phyloP scores from a whole-genome alignment of 1,284 basidiomycete genomes.

The Ceraceosorus bombacis region DNA sequence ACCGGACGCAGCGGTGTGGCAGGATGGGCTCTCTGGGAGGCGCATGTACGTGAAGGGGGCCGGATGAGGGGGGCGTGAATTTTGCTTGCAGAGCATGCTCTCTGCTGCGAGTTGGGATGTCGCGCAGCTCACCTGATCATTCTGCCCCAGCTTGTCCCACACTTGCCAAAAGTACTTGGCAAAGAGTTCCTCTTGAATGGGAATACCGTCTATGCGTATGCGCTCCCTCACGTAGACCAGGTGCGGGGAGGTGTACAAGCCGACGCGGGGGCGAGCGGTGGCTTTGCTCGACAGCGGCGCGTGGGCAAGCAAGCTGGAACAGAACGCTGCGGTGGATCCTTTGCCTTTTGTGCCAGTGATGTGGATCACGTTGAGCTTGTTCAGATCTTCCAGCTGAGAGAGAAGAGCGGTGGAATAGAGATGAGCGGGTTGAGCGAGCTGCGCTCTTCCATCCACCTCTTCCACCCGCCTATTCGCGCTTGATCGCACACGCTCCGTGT shows the following conservation, averaged over 20 bases:
- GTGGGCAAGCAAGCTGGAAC: constrained; percentile 41
- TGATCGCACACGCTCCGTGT: too few species aligned
- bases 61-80: constrained; percentile 3
- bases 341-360: constrained; percentile 99
- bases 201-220: constrained; percentile 84
- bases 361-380: constrained; percentile 85
- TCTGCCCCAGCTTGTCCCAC: constrained; percentile 78
- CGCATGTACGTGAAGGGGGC: constrained; percentile 22
- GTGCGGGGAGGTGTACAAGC: constrained; percentile 94
- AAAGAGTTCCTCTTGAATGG: constrained; percentile 80
- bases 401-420: too few species aligned
- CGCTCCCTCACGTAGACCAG: constrained; percentile 90
- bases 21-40: constrained; percentile 44
- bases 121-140: constrained; percentile 46
- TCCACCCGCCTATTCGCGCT: too few species aligned
- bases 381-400: constrained; percentile 61
- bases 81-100: too few species aligned
- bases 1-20: constrained; percentile 67
- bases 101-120: too few species aligned
- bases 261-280: constrained; percentile 44
- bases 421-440: too few species aligned
- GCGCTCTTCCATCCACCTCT: too few species aligned
- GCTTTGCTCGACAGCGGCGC: constrained; percentile 12
- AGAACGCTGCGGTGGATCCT: constrained; percentile 90
- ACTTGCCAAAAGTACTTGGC: constrained; percentile 90